Percentiles rank a stretch among this genome's conserved stretches.
phyloP scores from a whole-genome alignment of 2,329 filamentous ascomycete genomes.

The Fusarium pininemorale region DNA sequence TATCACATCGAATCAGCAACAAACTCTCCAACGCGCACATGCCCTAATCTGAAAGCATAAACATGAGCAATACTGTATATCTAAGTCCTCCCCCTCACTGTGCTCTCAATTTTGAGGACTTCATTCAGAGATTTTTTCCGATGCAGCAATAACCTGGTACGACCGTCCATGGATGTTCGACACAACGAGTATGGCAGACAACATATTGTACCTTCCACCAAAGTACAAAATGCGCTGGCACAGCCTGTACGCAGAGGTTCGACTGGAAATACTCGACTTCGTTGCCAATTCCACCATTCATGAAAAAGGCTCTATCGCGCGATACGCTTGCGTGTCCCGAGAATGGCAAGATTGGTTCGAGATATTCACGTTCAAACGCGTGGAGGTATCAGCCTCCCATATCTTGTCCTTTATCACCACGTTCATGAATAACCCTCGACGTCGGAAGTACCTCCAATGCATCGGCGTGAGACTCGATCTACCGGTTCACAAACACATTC shows the following conservation, averaged over 20 bases:
- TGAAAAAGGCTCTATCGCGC: background rate
- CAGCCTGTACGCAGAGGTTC: background rate
- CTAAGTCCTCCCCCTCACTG: accelerated
- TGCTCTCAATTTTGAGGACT: accelerated
- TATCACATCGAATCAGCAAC: no score
- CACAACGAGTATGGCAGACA: background rate
- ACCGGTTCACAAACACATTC: background rate
- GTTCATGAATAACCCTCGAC: background rate
- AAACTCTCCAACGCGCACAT: background rate
- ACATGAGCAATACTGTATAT: accelerated
- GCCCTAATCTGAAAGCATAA: background rate
- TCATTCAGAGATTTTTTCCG: background rate
- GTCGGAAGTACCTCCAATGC: background rate
- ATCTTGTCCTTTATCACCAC: background rate
- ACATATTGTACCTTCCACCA: accelerated
- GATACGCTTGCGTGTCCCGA: background rate
- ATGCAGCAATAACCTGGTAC: no score
- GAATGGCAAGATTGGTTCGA: background rate
- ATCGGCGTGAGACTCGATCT: background rate
- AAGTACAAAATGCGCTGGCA: background rate
- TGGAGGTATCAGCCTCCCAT: background rate
- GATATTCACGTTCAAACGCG: background rate
- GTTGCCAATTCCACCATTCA: background rate
- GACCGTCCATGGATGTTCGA: no score
- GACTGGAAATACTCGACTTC: background rate